These are phyloP conservation scores for Prinsepia uniflora DNA, from an alignment of 306 rosid genomes.

Conservation along the genomic window DNA sequence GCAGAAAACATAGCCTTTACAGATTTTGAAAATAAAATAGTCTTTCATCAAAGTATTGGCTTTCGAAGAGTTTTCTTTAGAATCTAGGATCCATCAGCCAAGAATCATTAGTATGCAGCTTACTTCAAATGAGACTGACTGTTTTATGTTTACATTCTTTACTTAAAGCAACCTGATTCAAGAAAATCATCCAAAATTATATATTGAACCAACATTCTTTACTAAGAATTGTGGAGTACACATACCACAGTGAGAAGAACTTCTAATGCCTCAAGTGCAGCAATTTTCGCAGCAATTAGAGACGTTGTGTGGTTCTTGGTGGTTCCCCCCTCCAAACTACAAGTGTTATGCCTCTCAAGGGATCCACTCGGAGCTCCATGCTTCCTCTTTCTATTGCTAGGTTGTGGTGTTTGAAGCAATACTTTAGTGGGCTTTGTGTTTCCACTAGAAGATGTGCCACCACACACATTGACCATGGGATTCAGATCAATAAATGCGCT, in stretches of 20 bases:
- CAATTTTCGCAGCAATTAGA: constrained; percentile 63
- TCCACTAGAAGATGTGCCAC: constrained; percentile 28
- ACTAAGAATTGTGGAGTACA: not conserved
- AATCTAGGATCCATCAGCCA: not conserved
- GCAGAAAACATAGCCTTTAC: too few relatives aligned
- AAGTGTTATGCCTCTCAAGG: constrained; percentile 35
- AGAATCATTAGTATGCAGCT: not conserved
- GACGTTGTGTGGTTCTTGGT: constrained; percentile 26
- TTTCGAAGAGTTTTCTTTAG: too few relatives aligned
- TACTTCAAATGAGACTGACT: not conserved
- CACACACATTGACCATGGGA: constrained; percentile 34
- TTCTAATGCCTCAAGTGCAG: constrained; percentile 82
- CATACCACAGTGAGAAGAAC: constrained; percentile 76
- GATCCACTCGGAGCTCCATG: constrained; percentile 34
- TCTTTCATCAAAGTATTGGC: too few relatives aligned
- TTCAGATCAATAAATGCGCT: constrained; percentile 68
- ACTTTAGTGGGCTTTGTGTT: constrained; percentile 38
- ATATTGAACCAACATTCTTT: constrained; percentile 8
- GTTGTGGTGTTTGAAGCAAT: constrained; percentile 19
- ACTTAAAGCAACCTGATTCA: not conserved
- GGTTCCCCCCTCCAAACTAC: constrained; percentile 34
- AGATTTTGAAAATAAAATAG: too few relatives aligned
- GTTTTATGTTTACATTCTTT: not conserved
- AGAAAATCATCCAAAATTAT: not conserved
- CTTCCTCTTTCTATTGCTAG: constrained; percentile 63